phyloP scores from a whole-genome alignment of 169 alveolate genomes.

The Eimeria maxima region DNA sequence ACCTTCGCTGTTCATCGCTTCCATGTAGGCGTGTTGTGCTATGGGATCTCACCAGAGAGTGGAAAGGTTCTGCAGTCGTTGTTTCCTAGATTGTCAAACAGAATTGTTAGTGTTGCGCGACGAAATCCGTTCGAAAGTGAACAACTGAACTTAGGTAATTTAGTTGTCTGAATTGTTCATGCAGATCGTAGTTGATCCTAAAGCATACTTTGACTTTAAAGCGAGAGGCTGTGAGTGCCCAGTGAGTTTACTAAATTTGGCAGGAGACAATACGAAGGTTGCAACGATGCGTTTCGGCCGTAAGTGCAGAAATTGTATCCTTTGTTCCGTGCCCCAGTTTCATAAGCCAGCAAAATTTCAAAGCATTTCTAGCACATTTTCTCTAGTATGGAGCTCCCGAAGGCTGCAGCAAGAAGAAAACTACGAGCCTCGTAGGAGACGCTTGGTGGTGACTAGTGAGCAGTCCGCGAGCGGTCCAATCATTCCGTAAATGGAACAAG shows the following conservation, averaged over 20 bases:
- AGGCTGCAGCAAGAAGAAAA: background rate
- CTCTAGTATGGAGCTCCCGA: background rate
- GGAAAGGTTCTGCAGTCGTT: background rate
- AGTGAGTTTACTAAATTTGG: background rate
- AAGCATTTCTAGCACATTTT: background rate
- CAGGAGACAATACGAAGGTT: background rate
- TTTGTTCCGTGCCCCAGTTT: background rate
- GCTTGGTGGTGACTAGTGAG: background rate
- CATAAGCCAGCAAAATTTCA: background rate
- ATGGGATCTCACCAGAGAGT: background rate
- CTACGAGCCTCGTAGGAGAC: background rate
- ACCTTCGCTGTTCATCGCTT: background rate
- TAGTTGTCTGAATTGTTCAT: background rate
- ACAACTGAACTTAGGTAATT: too few relatives aligned
- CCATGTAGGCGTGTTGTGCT: background rate
- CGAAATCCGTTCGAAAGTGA: background rate
- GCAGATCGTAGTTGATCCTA: background rate
- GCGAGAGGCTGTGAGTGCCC: background rate
- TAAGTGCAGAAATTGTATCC: background rate
- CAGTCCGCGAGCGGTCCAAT: background rate
- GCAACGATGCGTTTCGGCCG: background rate
- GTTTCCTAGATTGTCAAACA: background rate
- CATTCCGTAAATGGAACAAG: background rate
- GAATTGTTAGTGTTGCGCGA: background rate
- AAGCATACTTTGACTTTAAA: background rate